Evolutionary conservation across 768 basidiomycete genomes (phyloP), one percentile per base, ranked within the genome.

Genomic region (Nidularia pulvinata): DNA sequence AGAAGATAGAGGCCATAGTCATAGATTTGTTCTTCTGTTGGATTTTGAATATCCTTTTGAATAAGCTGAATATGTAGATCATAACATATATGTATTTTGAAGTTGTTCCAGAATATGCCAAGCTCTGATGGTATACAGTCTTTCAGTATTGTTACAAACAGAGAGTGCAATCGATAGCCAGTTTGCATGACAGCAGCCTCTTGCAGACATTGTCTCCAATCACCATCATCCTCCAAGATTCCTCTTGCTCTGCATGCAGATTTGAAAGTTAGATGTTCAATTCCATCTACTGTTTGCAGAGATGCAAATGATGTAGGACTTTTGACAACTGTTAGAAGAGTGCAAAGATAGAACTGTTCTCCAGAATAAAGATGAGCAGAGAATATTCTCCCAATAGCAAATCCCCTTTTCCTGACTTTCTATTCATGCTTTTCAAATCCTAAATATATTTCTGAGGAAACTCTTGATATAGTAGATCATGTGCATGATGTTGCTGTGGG

Each of bases 101-200:
- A 77, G 4, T 61, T 50, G 3, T 54, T 30, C 79, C 78, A 81
- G 0, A 80, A 62, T 4, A 4, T 42, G 3, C 49, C 50, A 22
- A 81, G 75, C n/a, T 63, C 34, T 6, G 68, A 25, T 13, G 72
- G 74, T 37, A 47, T 9, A 45, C 75, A 76, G 42, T 69, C 59
- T 0, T 57, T 7, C 1, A 82, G 64, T 9, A 82, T 70, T 11
- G 66, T 70, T 0, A 64, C 68, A 65, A 83, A 83, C 0, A 81
- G 66, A 4, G 58, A 47, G 0, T 70, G 61, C 0, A 81, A 60
- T 3, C 61, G 45, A 33, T 14, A 7, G 1, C 74, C 77, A 9
- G 69, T 69, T 33, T 69, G 63, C 55, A 75, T 71, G 4, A 37
- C 33, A 6, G 60, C 39, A 3, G 75, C 77, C 46, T 78, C 77